phyloP scores from a whole-genome alignment of 139 green algal species.

The Pseudopediastrum boryanum region DNA sequence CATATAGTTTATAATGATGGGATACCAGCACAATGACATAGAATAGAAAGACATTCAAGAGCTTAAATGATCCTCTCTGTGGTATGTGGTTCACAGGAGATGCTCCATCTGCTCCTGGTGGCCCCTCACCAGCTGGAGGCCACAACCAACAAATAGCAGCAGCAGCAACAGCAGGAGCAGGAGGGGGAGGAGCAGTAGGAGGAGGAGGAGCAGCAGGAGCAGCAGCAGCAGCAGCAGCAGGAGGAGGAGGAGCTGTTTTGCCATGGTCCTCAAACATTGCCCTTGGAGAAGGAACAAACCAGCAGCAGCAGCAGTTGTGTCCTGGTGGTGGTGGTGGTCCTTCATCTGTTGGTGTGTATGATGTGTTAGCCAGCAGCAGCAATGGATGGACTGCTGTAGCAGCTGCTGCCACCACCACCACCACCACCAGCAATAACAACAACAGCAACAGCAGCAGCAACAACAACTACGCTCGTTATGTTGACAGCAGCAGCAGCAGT shows the following conservation, averaged over 20 bases:
- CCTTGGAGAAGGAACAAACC: background rate
- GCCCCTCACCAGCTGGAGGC: background rate
- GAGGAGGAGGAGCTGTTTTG: background rate
- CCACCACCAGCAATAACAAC: background rate
- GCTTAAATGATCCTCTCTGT: too few relatives aligned
- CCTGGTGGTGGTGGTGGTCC: background rate
- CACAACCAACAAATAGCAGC: background rate
- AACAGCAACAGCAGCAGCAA: constrained; percentile 7
- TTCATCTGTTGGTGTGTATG: too few relatives aligned
- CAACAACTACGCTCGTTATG: background rate
- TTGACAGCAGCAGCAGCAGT: background rate
- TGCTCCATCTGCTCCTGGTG: background rate
- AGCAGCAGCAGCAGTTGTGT: background rate
- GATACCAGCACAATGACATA: too few relatives aligned
- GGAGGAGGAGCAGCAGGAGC: background rate
- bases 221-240: constrained; percentile 7
- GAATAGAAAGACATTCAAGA: too few relatives aligned
- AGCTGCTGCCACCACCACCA: background rate
- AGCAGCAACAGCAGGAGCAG: constrained; percentile 17
- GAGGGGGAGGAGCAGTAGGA: background rate
- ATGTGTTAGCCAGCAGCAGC: constrained; percentile 8
- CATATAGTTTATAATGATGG: too few relatives aligned
- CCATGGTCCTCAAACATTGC: too few relatives aligned
- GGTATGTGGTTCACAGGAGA: background rate
- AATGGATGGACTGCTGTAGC: background rate